These are phyloP conservation scores for Phaeosphaeriaceae sp. DNA, from an alignment of 2,329 filamentous ascomycete species.

Conservation along the genomic window DNA sequence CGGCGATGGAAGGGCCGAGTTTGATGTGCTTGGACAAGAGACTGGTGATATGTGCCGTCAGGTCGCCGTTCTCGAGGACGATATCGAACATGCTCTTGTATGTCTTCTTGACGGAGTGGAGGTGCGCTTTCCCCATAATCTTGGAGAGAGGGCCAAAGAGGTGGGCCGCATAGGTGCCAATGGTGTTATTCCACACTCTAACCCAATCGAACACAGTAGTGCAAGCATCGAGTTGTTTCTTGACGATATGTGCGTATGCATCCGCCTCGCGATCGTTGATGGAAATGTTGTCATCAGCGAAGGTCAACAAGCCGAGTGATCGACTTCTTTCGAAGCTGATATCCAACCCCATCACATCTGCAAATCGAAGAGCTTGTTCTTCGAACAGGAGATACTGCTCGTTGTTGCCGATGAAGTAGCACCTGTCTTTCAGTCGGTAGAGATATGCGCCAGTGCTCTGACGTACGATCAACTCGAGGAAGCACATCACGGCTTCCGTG, in stretches of 20 bases:
- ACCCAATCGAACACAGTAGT: constrained; percentile 35
- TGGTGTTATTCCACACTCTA: constrained; percentile 32
- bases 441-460: constrained; percentile 24
- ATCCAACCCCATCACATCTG: constrained; percentile 22
- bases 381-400: constrained; percentile 14
- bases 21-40: constrained; percentile 19
- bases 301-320: constrained; percentile 23
- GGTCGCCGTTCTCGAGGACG: constrained; percentile 24
- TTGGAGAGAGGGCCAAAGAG: constrained; percentile 38
- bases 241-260: constrained; percentile 23
- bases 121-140: constrained; percentile 33
- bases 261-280: constrained; percentile 24
- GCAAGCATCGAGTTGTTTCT: constrained; percentile 27
- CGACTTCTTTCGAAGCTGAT: constrained; percentile 3
- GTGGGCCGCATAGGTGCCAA: constrained; percentile 32
- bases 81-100: constrained; percentile 32
- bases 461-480: constrained; percentile 33
- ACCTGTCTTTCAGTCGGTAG: constrained; percentile 31
- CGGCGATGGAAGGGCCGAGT: constrained; percentile 5
- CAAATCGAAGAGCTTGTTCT: constrained; percentile 19
- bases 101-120: constrained; percentile 26
- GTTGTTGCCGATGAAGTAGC: constrained; percentile 30
- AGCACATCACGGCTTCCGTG: constrained; percentile 35
- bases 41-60: constrained; percentile 27
- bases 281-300: background rate